Base-by-base conservation (phyloP, 2,329 filamentous ascomycete species). In the Delphinella strobiligena region DNA sequence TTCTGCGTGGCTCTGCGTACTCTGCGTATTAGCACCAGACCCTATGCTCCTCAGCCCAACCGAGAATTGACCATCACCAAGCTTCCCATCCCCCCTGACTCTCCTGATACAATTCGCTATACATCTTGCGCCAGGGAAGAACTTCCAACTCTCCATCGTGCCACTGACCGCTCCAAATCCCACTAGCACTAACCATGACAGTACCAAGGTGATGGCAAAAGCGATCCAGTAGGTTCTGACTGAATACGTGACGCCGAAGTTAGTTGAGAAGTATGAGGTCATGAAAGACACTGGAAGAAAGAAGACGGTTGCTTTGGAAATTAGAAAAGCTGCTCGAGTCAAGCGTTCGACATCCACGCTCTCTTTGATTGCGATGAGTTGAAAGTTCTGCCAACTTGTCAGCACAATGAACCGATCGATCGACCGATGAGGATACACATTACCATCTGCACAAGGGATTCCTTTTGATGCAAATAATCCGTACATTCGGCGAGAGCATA, bases 281-380 rank as follows among this genome's bases (percentile, higher is more conserved):
- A 86, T 78, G 36, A 86, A 69, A 48, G 72, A 80, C 44, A 86
- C 78, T 0, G 82, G 82, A 40, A 86, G 67, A 61, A 87, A 87
- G 37, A 86, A 65, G 31, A 86, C 81, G 10, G 78, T 82, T 4
- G 81, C 74, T 54, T 87, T 86, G 34, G 80, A 80, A 9, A 87
- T 66, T 4, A 87, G 62, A 4, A 84, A 75, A 3, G 81, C 82
- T 46, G 80, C 78, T 42, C 80, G 68, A 0, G 80, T 85, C 15
- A 87, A 68, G 15, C 78, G 71, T 43, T 83, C 80, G 9, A 84
- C 81, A 3, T 76, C 74, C 47, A 77, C 72, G 0, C 80, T 82
- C 56, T 86, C 80, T 54, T 82, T 84, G 51, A 85, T 75, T 14
- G 80, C 75, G 42, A 81, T 83, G 47, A 87, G 69, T 55, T 82